Base-by-base conservation (phyloP, 164 flowering plant genomes). In the Magnolia sinica region DNA sequence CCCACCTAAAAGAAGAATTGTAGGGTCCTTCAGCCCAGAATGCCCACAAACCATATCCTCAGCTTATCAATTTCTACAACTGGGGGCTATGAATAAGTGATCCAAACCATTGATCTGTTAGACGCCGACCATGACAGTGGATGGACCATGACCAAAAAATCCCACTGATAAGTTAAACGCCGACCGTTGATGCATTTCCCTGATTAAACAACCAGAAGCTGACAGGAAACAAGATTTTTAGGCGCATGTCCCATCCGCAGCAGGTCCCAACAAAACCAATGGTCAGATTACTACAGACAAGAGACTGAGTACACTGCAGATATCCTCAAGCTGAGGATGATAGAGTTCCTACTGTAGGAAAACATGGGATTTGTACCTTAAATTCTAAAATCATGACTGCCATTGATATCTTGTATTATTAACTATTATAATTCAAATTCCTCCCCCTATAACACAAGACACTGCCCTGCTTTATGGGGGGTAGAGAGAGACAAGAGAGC, bases 381-480 rank as follows among this genome's bases (percentile, higher is more conserved):
- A 45, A n/a, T 20, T 31, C 31, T 16, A 19, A 13, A 10, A 14
- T 37, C 51, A 24, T 37, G 9, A 18, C 31, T 7, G 19, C 50
- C 19, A 68, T 66, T 66, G 29, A 8, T 24, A 22, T 11, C 29
- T 22, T 27, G 8, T 27, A 23, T 11, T 66, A 11, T 4, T 66
- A 23, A 7, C 13, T 66, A 22, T 68, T 50, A 70, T 70, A 70
- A 20, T 72, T 55, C 63, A 72, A 22, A 19, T 63, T 78, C 71
- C 49, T 66, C 61, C 76, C 50, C 68, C 50, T 14, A 24, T 70
- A 59, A 77, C 72, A 74, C 68, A 82, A 82, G 79, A 80, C 82
- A 77, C 72, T 45, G 66, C 73, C 68, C 68, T 73, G 76, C 81
- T 82, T 80, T 79, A 77, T 72, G 76, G 73, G 77, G 77, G 76